phyloP scores from a whole-genome alignment of 2,329 filamentous ascomycete genomes.

The Podosphaera aphanis region DNA sequence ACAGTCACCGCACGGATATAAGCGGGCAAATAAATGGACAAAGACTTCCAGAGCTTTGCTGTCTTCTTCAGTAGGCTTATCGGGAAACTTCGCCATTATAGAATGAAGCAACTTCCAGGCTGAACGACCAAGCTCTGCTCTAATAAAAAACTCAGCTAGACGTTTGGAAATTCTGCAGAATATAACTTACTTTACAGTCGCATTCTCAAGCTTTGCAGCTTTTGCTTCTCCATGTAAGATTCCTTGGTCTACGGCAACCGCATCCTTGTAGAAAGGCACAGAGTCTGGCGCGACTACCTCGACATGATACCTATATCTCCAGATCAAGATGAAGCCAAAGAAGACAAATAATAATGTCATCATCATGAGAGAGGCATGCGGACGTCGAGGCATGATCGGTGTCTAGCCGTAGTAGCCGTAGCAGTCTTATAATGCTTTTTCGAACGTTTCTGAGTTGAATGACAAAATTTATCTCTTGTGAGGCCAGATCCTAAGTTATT shows the following conservation, averaged over 20 bases:
- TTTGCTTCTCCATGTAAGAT: slow-evolving; percentile 46
- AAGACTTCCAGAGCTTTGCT: slow-evolving; percentile 38
- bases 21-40: slow-evolving; percentile 40
- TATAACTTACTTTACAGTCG: slow-evolving; percentile 43
- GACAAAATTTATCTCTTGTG: neutral
- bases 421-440: neutral
- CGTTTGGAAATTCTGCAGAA: neutral
- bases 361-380: slow-evolving; percentile 29
- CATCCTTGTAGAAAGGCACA: slow-evolving; percentile 5
- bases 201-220: slow-evolving; percentile 62
- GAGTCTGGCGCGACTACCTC: slow-evolving; percentile 8
- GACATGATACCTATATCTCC: slow-evolving; percentile 15
- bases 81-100: slow-evolving; percentile 46
- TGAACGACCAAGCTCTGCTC: slow-evolving; percentile 37
- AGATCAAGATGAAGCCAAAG: slow-evolving; percentile 34
- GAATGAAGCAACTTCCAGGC: slow-evolving; percentile 50
- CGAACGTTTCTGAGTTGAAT: neutral
- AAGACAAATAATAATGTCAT: slow-evolving; percentile 31
- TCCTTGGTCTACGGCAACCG: slow-evolving; percentile 18
- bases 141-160: slow-evolving; percentile 6
- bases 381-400: slow-evolving; percentile 13
- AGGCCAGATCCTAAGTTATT: neutral
- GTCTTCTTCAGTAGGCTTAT: slow-evolving; percentile 37
- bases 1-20: slow-evolving; percentile 50
- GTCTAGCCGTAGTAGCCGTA: neutral